Evolutionary conservation across 106 monocot species (phyloP).

Genomic region (Vanilla planifolia): DNA sequence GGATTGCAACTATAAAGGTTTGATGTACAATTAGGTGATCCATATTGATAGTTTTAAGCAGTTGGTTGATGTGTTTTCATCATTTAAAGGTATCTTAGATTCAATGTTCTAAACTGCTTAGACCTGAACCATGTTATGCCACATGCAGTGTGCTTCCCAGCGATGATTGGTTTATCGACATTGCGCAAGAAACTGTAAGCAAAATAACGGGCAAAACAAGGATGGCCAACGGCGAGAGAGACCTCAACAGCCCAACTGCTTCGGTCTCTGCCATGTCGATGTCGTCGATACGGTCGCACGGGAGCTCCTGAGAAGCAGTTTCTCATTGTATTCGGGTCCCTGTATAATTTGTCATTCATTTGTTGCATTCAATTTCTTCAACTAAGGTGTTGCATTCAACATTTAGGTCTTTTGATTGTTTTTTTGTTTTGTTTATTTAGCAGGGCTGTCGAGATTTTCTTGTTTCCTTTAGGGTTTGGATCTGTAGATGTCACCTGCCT

Average conservation of each 20-base stretch:
- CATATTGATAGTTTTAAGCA: no score
- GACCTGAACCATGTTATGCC: no score
- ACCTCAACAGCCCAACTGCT: conserved; percentile 79
- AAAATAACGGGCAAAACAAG: conserved; percentile 50
- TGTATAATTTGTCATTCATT: conserved; percentile 31
- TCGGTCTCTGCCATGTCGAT: conserved; percentile 81
- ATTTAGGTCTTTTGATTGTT: not conserved
- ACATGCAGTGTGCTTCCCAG: conserved; percentile 65
- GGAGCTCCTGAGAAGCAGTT: conserved; percentile 39
- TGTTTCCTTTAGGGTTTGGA: not conserved
- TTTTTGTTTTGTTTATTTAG: conserved; percentile 5
- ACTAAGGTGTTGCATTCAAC: not conserved
- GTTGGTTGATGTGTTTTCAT: no score
- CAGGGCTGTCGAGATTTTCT: not conserved
- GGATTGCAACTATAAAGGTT: no score
- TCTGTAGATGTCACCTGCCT: conserved; percentile 5
- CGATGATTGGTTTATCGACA: conserved; percentile 81
- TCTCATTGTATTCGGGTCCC: conserved; percentile 13
- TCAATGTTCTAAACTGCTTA: no score
- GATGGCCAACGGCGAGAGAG: conserved; percentile 57
- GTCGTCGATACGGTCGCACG: conserved; percentile 73
- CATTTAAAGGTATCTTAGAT: no score
- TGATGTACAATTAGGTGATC: no score
- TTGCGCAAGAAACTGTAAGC: conserved; percentile 64
- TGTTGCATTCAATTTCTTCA: conserved; percentile 7